These are phyloP conservation scores for Neocallimastix lanati DNA, from an alignment of 192 early-diverging fungal genomes.

Conservation along the genomic window DNA sequence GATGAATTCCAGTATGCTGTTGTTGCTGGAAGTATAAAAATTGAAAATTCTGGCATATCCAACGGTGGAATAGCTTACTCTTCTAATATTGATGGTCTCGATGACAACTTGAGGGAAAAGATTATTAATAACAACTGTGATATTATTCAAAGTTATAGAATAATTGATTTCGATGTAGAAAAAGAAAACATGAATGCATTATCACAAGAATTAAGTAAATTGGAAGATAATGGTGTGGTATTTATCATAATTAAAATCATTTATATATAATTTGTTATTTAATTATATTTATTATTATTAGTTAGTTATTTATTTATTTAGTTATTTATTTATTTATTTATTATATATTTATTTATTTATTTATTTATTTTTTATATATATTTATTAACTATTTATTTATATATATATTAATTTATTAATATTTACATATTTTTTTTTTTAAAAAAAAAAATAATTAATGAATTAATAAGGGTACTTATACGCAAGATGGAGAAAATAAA, in stretches of 20 bases:
- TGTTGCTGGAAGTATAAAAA: not conserved
- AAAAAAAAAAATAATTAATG: no score
- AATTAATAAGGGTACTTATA: not conserved
- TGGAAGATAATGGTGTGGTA: not conserved
- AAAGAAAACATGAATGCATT: not conserved
- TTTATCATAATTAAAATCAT: no score
- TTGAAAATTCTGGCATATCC: not conserved
- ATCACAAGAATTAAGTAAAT: not conserved
- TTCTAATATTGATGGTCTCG: not conserved
- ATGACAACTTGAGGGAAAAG: not conserved
- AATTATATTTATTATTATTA: no score
- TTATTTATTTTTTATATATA: no score
- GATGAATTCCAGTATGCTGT: not conserved
- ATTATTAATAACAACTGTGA: not conserved
- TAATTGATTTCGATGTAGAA: not conserved
- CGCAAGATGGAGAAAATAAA: not conserved
- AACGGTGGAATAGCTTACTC: not conserved
- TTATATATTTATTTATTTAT: no score
- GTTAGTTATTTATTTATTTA: no score
- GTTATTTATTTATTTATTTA: no score
- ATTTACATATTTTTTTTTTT: no score
- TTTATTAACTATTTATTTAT: no score
- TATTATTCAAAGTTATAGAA: not conserved
- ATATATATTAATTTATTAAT: no score
- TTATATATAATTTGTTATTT: no score